Conservation (phyloP, 106 monocot genomes). For the Xerophyta viscosa region DNA sequence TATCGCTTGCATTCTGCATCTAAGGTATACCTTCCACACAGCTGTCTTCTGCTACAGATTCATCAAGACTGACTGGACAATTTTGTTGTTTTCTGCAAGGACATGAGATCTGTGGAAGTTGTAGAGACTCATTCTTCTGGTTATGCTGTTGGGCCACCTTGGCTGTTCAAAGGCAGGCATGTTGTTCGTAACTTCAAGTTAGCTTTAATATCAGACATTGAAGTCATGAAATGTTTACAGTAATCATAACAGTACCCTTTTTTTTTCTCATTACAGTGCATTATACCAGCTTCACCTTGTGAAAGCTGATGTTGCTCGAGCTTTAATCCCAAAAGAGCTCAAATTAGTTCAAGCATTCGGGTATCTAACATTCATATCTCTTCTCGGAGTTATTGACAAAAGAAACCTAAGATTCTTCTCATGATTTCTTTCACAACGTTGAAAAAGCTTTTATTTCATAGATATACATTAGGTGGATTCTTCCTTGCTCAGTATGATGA, state of each 20-base stretch:
- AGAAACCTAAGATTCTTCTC: too few relatives aligned
- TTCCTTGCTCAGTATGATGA: constrained; percentile 90
- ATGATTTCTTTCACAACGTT: too few relatives aligned
- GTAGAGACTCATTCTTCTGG: constrained; percentile 17
- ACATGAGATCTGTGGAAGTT: constrained; percentile 6
- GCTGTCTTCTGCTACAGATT: background rate
- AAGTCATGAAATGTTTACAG: too few relatives aligned
- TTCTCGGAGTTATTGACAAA: too few relatives aligned
- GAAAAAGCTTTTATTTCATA: constrained; percentile 11
- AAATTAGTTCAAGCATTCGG: constrained; percentile 90
- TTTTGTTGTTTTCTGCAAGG: background rate
- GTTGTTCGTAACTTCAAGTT: constrained; percentile 2
- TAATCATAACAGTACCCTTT: too few relatives aligned
- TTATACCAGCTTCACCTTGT: constrained; percentile 90
- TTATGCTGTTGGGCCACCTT: constrained; percentile 55
- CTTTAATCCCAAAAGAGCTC: constrained; percentile 74
- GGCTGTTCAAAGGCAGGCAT: constrained; percentile 76
- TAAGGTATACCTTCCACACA: too few relatives aligned
- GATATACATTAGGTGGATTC: constrained; percentile 87
- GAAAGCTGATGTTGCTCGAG: constrained; percentile 57
- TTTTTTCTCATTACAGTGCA: too few relatives aligned
- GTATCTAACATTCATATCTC: constrained; percentile 13
- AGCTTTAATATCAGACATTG: background rate
- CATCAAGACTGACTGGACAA: background rate
- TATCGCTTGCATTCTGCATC: too few relatives aligned